phyloP scores from a whole-genome alignment of 306 rosid genomes.

The Malus fusca region DNA sequence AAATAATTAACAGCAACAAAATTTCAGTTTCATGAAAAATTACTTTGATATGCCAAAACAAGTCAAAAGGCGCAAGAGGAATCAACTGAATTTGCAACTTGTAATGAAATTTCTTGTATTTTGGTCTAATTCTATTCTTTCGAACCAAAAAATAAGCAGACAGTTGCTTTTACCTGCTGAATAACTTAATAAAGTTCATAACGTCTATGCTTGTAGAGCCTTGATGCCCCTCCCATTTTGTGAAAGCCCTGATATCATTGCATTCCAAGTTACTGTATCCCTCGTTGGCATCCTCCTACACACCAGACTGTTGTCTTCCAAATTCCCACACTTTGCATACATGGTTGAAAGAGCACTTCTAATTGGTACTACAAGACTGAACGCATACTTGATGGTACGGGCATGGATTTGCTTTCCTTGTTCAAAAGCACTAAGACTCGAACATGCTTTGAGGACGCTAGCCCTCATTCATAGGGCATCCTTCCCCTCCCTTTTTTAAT shows the following conservation, averaged over 20 bases:
- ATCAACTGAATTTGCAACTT: background rate
- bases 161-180: background rate
- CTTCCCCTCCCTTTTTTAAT: slow-evolving; percentile 32
- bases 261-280: slow-evolving; percentile 79
- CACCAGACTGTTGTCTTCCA: slow-evolving; percentile 14
- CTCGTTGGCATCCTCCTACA: slow-evolving; percentile 58
- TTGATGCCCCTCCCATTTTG: slow-evolving; percentile 64
- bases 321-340: no score
- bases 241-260: slow-evolving; percentile 85
- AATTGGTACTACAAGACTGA: no score
- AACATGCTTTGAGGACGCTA: slow-evolving; percentile 69
- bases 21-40: background rate
- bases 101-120: background rate
- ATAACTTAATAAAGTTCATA: background rate
- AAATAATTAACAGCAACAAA: background rate
- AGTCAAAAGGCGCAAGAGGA: background rate
- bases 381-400: no score
- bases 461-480: slow-evolving; percentile 64
- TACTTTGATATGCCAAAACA: background rate
- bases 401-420: slow-evolving; percentile 27
- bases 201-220: slow-evolving; percentile 52
- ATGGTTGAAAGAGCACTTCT: no score
- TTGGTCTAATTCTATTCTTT: background rate
- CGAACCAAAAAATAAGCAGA: no score
- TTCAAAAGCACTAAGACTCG: slow-evolving; percentile 67